phyloP scores from a whole-genome alignment of 2,329 filamentous ascomycete species.

The Bipolaris gigantea region DNA sequence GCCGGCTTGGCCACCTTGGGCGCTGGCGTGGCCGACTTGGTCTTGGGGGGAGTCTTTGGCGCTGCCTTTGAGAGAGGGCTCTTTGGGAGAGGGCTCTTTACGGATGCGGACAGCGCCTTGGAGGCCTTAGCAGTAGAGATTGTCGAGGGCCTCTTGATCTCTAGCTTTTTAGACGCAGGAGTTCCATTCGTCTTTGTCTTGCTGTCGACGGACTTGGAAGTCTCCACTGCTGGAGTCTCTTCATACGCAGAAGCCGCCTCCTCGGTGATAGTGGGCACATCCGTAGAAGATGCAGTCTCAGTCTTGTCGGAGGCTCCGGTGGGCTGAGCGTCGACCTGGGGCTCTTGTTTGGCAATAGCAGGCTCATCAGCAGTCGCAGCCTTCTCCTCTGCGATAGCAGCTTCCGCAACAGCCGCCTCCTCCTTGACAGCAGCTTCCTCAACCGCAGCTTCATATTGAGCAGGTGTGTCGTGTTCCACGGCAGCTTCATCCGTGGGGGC shows the following conservation, averaged over 20 bases:
- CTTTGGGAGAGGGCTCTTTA: constrained; percentile 40
- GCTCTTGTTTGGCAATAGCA: background rate
- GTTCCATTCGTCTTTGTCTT: constrained; percentile 24
- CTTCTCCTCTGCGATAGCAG: constrained; percentile 22
- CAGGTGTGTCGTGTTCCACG: constrained; percentile 40
- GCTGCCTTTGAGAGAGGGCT: constrained; percentile 37
- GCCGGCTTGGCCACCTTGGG: constrained; percentile 29
- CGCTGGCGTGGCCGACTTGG: constrained; percentile 19
- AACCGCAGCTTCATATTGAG: constrained; percentile 4
- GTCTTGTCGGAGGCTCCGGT: constrained; percentile 49
- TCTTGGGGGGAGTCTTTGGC: constrained; percentile 38
- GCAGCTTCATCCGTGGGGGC: constrained; percentile 41
- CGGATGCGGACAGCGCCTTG: constrained; percentile 22
- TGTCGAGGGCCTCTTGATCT: constrained; percentile 36
- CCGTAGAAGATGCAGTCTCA: constrained; percentile 44
- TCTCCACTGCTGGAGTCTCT: constrained; percentile 1
- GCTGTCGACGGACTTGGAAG: constrained; percentile 1
- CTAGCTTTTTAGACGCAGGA: constrained; percentile 13
- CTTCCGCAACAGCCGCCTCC: background rate
- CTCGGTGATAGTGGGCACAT: constrained; percentile 41
- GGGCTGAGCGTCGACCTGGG: background rate
- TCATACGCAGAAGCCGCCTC: constrained; percentile 38
- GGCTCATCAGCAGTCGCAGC: constrained; percentile 1
- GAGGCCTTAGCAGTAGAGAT: constrained; percentile 39
- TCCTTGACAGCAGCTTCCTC: background rate